Base-by-base conservation (phyloP, 75 land plant genomes). In the Selaginella moellendorffii region DNA sequence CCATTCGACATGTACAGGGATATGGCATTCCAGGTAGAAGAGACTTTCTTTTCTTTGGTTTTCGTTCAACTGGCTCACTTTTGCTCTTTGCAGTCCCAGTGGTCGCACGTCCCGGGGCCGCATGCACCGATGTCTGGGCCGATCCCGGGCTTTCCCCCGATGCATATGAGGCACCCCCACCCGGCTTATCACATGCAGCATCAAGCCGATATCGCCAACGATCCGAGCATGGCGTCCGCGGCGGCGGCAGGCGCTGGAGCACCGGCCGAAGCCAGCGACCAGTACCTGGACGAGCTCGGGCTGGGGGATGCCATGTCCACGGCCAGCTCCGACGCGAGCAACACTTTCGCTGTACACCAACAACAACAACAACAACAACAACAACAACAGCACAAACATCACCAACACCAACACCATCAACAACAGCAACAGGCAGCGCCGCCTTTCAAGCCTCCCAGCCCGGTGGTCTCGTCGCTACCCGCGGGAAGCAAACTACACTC, bases 21-120 rank as follows among this genome's bases (percentile, higher is more conserved):
- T n/a, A 69, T 84, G 53, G 85, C 96, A 53, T 92, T 88, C 71
- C 96, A 88, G 86, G 97, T 92, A 69, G 31, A 54, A 46, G 26
- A 12, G 22, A 46, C 76, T 9, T 20, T 8, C n/a, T 58, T 64
- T 17, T 18, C 18, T 2, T 28, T 26, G 27, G 24, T 56, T 56
- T 56, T 25, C 59, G 46, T 36, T 36, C 46, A 36, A 5, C 5
- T 36, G 46, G 10, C 5, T 36, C 14, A 36, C 46, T 5, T 36
- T 36, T 36, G 46, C 46, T 14, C 46, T 36, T 8, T 56, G 59
- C 59, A 56, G 24, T 56, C 59, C 5, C 59, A 56, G 24, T 56
- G 59, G 59, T 21, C 59, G n/a, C 59, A 56, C 24, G 9, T 56
- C 5, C 24, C 59, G 8, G n/a, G 64, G 31, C 18, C 30, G 14